These are phyloP conservation scores for Plantago major DNA, from an alignment of 257 asterid genomes.

Conservation along the genomic window DNA sequence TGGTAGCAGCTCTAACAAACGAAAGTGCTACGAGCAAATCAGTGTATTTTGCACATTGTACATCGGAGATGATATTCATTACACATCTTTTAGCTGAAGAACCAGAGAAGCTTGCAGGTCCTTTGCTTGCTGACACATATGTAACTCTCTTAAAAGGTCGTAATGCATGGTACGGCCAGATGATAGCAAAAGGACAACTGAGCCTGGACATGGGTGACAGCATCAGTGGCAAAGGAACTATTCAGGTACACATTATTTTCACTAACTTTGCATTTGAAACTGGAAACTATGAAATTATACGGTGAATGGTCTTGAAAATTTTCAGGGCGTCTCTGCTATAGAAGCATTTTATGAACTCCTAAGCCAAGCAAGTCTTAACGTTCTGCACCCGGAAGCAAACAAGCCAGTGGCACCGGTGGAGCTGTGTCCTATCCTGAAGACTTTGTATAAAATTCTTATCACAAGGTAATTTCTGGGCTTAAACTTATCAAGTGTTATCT, in stretches of 20 bases:
- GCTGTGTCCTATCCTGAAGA: slow-evolving; percentile 80
- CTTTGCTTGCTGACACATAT: slow-evolving; percentile 83
- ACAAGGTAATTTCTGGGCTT: slow-evolving; percentile 35
- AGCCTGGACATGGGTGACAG: slow-evolving; percentile 86
- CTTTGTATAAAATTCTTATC: slow-evolving; percentile 62
- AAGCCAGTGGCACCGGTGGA: slow-evolving; percentile 81
- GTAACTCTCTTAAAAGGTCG: slow-evolving; percentile 89
- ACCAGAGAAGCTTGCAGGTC: slow-evolving; percentile 93
- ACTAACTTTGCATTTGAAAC: background rate
- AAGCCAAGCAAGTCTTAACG: slow-evolving; percentile 66
- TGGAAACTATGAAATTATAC: background rate
- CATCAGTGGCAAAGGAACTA: slow-evolving; percentile 90
- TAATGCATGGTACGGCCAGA: slow-evolving; percentile 88
- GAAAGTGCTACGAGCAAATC: slow-evolving; percentile 95
- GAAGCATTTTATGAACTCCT: slow-evolving; percentile 82
- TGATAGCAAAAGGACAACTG: slow-evolving; percentile 77
- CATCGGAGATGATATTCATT: slow-evolving; percentile 88
- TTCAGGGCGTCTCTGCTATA: slow-evolving; percentile 88
- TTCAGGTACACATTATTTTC: slow-evolving; percentile 49
- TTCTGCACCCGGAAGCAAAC: slow-evolving; percentile 66
- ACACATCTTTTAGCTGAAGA: slow-evolving; percentile 79
- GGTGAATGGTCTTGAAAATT: background rate
- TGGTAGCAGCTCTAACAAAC: slow-evolving; percentile 87
- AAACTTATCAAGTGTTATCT: background rate
- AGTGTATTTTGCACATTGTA: slow-evolving; percentile 88